phyloP scores from a whole-genome alignment of 257 asterid species.

The Forsythia suspensa region DNA sequence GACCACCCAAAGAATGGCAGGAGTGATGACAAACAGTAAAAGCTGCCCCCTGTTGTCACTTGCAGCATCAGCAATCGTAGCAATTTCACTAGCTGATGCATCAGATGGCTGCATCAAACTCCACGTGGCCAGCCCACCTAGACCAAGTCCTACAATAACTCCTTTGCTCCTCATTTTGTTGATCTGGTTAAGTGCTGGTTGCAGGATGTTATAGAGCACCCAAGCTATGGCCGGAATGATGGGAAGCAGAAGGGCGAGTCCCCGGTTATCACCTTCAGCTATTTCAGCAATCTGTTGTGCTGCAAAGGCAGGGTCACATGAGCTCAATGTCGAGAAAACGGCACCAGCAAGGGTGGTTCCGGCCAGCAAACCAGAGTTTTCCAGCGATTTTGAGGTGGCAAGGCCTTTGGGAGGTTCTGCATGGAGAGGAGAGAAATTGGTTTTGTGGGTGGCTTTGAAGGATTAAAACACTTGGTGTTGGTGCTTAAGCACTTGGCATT shows the following conservation, averaged over 20 bases:
- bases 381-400: conserved; percentile 15
- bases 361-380: conserved; percentile 3
- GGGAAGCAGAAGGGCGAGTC: conserved; percentile 69
- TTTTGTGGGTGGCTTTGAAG: conserved; percentile 26
- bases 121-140: conserved; percentile 61
- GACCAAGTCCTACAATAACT: conserved; percentile 64
- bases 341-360: conserved; percentile 60
- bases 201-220: conserved; percentile 89
- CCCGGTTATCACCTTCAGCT: conserved; percentile 92
- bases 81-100: conserved; percentile 59
- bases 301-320: conserved; percentile 76
- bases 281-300: conserved; percentile 84
- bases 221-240: conserved; percentile 77
- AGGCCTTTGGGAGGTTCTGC: conserved; percentile 53
- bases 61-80: conserved; percentile 54
- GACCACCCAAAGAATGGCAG: conserved; percentile 82
- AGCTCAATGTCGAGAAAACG: conserved; percentile 66
- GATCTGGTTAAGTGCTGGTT: conserved; percentile 85
- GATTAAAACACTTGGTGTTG: conserved; percentile 23
- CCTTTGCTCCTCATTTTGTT: conserved; percentile 82
- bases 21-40: conserved; percentile 74
- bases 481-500: conserved; percentile 52
- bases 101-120: conserved; percentile 51
- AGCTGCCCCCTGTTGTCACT: conserved; percentile 81
- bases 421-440: conserved; percentile 46